A percentile compares a stretch with the other conserved stretches of the same genome.
phyloP scores from a whole-genome alignment of 2,329 filamentous ascomycete species.

The Colletotrichum kahawae region DNA sequence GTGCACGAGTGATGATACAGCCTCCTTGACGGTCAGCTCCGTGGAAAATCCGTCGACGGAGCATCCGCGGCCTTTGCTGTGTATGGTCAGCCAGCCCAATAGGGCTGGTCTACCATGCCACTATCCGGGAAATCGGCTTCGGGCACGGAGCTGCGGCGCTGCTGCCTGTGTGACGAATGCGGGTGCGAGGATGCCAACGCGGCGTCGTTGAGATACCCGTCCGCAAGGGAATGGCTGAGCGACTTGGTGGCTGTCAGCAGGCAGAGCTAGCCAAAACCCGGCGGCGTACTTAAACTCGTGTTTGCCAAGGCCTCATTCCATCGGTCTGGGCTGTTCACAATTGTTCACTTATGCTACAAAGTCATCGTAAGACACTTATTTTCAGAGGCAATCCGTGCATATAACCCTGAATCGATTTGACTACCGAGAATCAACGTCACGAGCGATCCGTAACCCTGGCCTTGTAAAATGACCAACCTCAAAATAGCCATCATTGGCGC shows the following conservation, averaged over 20 bases:
- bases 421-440: not conserved
- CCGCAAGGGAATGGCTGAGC: not conserved
- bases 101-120: not conserved
- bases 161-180: not conserved
- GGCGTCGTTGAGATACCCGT: not conserved
- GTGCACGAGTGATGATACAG: not conserved
- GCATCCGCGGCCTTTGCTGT: not conserved
- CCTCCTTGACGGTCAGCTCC: not conserved
- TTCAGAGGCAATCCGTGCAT: not conserved
- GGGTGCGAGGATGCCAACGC: not conserved
- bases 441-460: not conserved
- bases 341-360: not conserved
- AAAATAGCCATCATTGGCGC: slow-evolving; percentile 54
- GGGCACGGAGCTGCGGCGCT: not conserved
- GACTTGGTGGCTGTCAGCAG: not conserved
- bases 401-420: not conserved
- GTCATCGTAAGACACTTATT: not conserved
- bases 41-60: not conserved
- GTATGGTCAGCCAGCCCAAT: not conserved
- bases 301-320: not conserved
- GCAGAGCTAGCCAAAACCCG: not conserved
- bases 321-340: not conserved
- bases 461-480: not conserved
- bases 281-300: not conserved
- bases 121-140: not conserved